Conservation (phyloP, 768 basidiomycete species). For the Thelephora aurantiotincta region DNA sequence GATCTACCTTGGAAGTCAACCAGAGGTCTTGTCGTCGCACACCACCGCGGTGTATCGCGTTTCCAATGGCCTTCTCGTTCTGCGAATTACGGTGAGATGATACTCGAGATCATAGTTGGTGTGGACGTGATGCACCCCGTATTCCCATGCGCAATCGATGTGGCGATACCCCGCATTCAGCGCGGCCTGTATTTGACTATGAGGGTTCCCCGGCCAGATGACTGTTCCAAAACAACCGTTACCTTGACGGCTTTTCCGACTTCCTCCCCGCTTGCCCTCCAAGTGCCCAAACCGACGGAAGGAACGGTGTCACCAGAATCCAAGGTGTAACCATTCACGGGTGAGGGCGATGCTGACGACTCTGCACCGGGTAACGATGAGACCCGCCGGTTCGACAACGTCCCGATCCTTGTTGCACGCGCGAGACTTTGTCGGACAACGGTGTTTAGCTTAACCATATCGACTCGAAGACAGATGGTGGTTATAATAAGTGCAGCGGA, state of each 20-base stretch:
- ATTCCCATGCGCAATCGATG: slow-evolving; percentile 64
- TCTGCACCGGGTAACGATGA: too few relatives aligned
- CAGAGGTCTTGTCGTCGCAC: slow-evolving; percentile 51
- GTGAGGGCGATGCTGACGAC: too few relatives aligned
- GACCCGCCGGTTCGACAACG: too few relatives aligned
- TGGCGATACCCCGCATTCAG: slow-evolving; percentile 52
- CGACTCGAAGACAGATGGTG: too few relatives aligned
- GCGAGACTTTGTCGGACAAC: too few relatives aligned
- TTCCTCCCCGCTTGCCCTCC: not conserved
- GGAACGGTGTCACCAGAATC: slow-evolving; percentile 60
- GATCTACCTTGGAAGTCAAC: slow-evolving; percentile 43
- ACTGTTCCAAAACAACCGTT: not conserved
- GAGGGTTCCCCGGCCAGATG: not conserved
- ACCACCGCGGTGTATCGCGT: slow-evolving; percentile 41
- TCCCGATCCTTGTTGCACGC: too few relatives aligned
- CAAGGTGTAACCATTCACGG: slow-evolving; percentile 18
- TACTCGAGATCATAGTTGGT: not conserved
- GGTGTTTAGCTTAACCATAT: too few relatives aligned
- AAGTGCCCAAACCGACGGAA: slow-evolving; percentile 43
- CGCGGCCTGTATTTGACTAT: slow-evolving; percentile 28
- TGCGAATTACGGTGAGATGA: slow-evolving; percentile 9
- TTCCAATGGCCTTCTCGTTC: slow-evolving; percentile 60
- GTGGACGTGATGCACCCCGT: slow-evolving; percentile 26
- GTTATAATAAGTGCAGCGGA: too few relatives aligned
- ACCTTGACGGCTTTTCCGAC: not conserved